A percentile compares a stretch with the other conserved stretches of the same genome.
Conservation (phyloP, 2,329 filamentous ascomycete species). For the Apiospora hydei region DNA sequence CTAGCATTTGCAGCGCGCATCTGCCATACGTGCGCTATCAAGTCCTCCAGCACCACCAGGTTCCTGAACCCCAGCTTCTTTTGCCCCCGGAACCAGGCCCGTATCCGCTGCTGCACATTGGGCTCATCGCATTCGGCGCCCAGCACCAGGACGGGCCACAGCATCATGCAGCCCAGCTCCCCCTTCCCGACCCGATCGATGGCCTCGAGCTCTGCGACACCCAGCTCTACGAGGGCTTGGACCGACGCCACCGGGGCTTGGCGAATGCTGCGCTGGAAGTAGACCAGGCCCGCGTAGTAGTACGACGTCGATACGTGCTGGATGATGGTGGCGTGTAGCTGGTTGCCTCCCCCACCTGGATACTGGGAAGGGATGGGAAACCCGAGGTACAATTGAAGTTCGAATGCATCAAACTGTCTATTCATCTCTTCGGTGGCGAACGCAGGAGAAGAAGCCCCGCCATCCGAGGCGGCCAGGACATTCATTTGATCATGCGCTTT, state of each 20-base stretch:
- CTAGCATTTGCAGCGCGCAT: constrained; percentile 25
- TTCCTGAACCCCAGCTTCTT: constrained; percentile 45
- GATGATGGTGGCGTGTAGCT: constrained; percentile 37
- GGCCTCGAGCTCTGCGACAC: constrained; percentile 41
- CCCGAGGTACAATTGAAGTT: constrained; percentile 41
- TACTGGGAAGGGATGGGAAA: constrained; percentile 30
- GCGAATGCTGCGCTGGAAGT: constrained; percentile 44
- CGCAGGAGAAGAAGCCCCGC: background rate
- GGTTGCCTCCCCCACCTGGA: constrained; percentile 31
- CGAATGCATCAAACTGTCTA: constrained; percentile 38
- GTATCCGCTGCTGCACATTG: constrained; percentile 40
- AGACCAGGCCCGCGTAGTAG: constrained; percentile 45
- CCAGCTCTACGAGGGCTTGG: constrained; percentile 43
- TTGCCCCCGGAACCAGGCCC: constrained; percentile 41
- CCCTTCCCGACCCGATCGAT: constrained; percentile 40
- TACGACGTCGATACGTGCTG: constrained; percentile 40
- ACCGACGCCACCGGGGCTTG: constrained; percentile 34
- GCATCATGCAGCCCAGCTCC: constrained; percentile 43
- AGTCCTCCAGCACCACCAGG: constrained; percentile 41
- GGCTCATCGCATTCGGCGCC: constrained; percentile 43
- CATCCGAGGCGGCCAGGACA: constrained; percentile 27
- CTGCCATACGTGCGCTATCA: constrained; percentile 43
- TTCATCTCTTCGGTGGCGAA: constrained; percentile 20
- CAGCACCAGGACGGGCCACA: constrained; percentile 46
- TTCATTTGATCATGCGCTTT: constrained; percentile 33